Conservation (phyloP, 2,329 filamentous ascomycete species). For the Beauveria brongniartii region DNA sequence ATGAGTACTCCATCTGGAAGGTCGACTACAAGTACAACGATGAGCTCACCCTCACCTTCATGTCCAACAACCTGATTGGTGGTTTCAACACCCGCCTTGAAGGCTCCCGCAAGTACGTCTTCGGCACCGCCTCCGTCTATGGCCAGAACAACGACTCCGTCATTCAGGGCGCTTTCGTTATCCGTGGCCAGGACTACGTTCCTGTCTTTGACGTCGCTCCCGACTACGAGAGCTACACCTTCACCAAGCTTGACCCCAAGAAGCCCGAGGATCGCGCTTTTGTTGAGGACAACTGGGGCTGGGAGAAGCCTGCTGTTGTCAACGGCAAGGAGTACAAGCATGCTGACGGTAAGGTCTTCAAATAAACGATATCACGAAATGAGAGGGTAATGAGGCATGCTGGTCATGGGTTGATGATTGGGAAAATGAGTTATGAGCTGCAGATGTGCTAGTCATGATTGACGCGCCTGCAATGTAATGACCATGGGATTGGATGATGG, state of each 20-base stretch:
- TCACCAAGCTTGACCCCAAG: constrained; percentile 89
- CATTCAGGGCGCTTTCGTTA: constrained; percentile 87
- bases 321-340: constrained; percentile 83
- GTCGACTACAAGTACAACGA: constrained; percentile 99
- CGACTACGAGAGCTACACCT: constrained; percentile 93
- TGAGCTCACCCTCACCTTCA: constrained; percentile 95
- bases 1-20: constrained; percentile 94
- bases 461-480: constrained; percentile 3
- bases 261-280: constrained; percentile 80
- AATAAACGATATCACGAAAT: constrained; percentile 51
- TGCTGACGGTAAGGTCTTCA: constrained; percentile 97
- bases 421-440: constrained; percentile 14
- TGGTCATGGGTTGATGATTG: constrained; percentile 19
- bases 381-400: constrained; percentile 24
- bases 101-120: constrained; percentile 95
- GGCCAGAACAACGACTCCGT: constrained; percentile 82
- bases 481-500: neutral
- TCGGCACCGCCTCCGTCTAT: constrained; percentile 84
- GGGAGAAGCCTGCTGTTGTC: constrained; percentile 76
- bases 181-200: constrained; percentile 80
- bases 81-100: constrained; percentile 98
- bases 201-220: constrained; percentile 95
- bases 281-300: constrained; percentile 81
- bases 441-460: constrained; percentile 7
- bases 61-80: constrained; percentile 97